These are phyloP conservation scores for Apophysomyces trapeziformis DNA, from an alignment of 371 early-diverging fungal species.

Conservation along the genomic window DNA sequence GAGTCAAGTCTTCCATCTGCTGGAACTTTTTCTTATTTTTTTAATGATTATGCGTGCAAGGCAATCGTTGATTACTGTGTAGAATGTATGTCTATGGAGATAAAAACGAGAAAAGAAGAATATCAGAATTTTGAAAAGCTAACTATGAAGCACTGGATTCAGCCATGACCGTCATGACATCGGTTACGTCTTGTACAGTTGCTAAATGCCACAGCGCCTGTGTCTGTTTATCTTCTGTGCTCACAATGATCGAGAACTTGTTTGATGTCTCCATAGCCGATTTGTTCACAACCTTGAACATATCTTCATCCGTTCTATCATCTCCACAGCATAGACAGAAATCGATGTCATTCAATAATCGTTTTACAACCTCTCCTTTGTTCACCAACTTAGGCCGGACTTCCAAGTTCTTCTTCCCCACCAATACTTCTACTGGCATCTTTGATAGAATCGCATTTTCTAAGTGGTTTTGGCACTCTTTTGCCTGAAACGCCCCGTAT, in stretches of 20 bases:
- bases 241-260: constrained; percentile 73
- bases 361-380: constrained; percentile 94
- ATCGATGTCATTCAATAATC: constrained; percentile 68
- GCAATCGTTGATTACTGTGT: not conserved
- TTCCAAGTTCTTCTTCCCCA: constrained; percentile 97
- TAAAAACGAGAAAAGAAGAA: not conserved
- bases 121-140: too few relatives aligned
- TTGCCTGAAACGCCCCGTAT: constrained; percentile 84
- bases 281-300: constrained; percentile 72
- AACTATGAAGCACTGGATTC: not conserved
- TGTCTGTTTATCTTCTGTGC: constrained; percentile 79
- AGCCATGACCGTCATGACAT: constrained; percentile 32
- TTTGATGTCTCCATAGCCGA: constrained; percentile 30
- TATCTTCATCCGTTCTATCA: constrained; percentile 95
- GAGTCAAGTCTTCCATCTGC: too few relatives aligned
- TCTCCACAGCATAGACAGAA: constrained; percentile 94
- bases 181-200: constrained; percentile 56
- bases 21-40: not conserved
- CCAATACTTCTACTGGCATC: constrained; percentile 90
- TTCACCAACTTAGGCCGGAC: constrained; percentile 82
- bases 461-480: constrained; percentile 91
- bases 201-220: constrained; percentile 79
- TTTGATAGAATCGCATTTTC: constrained; percentile 88
- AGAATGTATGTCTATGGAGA: not conserved
- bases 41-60: not conserved